Conservation (phyloP, 2,329 filamentous ascomycete species). For the Claviceps sp. region DNA sequence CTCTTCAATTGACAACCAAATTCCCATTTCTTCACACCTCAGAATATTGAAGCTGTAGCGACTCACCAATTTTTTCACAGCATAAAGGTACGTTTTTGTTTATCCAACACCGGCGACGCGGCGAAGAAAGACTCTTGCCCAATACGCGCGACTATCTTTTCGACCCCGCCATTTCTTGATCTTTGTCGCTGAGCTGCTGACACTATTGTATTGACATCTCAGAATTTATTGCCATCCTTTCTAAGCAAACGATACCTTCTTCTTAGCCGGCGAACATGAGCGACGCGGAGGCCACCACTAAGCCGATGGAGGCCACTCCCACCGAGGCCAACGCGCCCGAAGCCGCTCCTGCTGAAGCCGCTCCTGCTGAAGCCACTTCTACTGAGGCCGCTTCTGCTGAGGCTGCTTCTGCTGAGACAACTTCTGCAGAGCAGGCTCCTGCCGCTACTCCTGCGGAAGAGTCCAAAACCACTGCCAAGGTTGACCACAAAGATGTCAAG, state of each 20-base stretch:
- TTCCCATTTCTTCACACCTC: neutral
- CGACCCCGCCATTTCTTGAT: neutral
- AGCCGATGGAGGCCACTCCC: slow-evolving; percentile 14
- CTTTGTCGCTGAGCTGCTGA: neutral
- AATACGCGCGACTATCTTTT: neutral
- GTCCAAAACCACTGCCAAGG: slow-evolving; percentile 28
- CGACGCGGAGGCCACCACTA: slow-evolving; percentile 13
- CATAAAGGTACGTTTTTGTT: neutral
- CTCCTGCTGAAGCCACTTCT: slow-evolving; percentile 13
- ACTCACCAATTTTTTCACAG: neutral
- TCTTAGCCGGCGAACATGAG: slow-evolving; percentile 5
- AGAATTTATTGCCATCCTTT: neutral
- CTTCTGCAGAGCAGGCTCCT: slow-evolving; percentile 11
- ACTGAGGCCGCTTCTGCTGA: slow-evolving; percentile 2
- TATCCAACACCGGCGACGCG: neutral
- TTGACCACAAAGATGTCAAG: slow-evolving; percentile 24
- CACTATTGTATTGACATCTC: neutral
- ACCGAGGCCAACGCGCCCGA: slow-evolving; percentile 10
- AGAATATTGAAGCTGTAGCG: neutral
- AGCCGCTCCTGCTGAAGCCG: slow-evolving; percentile 12
- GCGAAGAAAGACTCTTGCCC: neutral
- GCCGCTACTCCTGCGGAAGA: slow-evolving; percentile 13
- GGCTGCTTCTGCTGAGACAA: slow-evolving; percentile 12
- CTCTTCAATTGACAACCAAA: neutral
- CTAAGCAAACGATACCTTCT: neutral